Conservation (phyloP, 345 rosid genomes). For the Leavenworthia alabamica region DNA sequence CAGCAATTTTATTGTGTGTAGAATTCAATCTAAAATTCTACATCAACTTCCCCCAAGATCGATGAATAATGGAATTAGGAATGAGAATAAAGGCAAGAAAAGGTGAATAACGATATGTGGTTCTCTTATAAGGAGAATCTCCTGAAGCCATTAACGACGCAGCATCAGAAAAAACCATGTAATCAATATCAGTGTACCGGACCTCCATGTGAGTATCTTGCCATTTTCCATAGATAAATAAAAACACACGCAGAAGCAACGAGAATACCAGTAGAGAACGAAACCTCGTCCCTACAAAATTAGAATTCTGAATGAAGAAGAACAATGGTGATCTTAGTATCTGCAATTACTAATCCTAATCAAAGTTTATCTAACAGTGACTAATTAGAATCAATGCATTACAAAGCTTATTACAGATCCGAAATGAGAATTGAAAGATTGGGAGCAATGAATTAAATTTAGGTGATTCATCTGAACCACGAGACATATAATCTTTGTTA, state of each 20-base stretch:
- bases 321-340: no score
- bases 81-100: constrained; percentile 65
- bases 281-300: constrained; percentile 19
- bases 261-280: constrained; percentile 42
- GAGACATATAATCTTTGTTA: no score
- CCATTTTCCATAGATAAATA: constrained; percentile 85
- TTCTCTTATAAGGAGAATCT: constrained; percentile 70
- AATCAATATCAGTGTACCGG: constrained; percentile 80
- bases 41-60: constrained; percentile 80
- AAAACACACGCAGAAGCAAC: constrained; percentile 47
- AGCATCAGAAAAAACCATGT: constrained; percentile 88
- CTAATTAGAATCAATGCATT: no score
- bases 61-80: constrained; percentile 62
- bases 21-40: no score
- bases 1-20: no score
- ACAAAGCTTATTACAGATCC: background rate
- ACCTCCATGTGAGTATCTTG: constrained; percentile 92
- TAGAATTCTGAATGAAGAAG: no score
- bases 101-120: constrained; percentile 84
- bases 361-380: no score
- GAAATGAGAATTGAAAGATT: no score
- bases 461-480: constrained; percentile 27
- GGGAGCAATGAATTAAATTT: no score
- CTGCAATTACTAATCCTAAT: no score
- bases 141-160: constrained; percentile 75